These are phyloP conservation scores for Xylariaceae sp. DNA, from an alignment of 2,329 filamentous ascomycete genomes.

Conservation along the genomic window DNA sequence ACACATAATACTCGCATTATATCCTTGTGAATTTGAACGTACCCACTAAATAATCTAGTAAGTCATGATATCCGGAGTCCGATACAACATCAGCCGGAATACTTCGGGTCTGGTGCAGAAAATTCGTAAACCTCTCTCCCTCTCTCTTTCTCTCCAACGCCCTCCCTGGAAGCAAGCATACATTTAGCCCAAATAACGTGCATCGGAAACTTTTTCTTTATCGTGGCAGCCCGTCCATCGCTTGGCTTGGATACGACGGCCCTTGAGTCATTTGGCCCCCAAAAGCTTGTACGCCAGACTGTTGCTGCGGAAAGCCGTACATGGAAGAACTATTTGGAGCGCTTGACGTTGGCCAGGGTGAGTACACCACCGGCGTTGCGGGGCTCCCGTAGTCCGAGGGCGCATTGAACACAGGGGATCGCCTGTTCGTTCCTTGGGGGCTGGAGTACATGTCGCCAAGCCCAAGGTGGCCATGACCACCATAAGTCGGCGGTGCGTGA, in stretches of 20 bases:
- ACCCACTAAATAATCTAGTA: background rate
- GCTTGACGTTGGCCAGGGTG: slow-evolving; percentile 42
- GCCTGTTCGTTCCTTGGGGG: slow-evolving; percentile 42
- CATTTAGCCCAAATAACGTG: slow-evolving; percentile 22
- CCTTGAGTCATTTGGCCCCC: slow-evolving; percentile 24
- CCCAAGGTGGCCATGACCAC: slow-evolving; percentile 34
- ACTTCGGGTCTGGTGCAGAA: background rate
- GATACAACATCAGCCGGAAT: background rate
- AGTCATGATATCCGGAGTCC: background rate
- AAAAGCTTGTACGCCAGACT: slow-evolving; percentile 29
- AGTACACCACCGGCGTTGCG: slow-evolving; percentile 37
- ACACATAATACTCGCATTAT: background rate
- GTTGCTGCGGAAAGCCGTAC: slow-evolving; percentile 43
- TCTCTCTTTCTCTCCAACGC: slow-evolving; percentile 2
- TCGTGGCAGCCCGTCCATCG: slow-evolving; percentile 31
- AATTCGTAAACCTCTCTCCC: background rate
- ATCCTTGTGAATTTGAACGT: background rate
- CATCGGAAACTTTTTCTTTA: slow-evolving; percentile 20
- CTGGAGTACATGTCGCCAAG: slow-evolving; percentile 43
- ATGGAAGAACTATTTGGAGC: slow-evolving; percentile 39
- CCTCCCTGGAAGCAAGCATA: background rate
- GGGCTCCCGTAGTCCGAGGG: slow-evolving; percentile 43
- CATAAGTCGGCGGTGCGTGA: slow-evolving; percentile 6
- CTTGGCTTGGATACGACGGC: slow-evolving; percentile 3
- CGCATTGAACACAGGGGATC: slow-evolving; percentile 41